Base-by-base conservation (phyloP, 1,284 basidiomycete genomes). In the Xerocomus alliaceus region DNA sequence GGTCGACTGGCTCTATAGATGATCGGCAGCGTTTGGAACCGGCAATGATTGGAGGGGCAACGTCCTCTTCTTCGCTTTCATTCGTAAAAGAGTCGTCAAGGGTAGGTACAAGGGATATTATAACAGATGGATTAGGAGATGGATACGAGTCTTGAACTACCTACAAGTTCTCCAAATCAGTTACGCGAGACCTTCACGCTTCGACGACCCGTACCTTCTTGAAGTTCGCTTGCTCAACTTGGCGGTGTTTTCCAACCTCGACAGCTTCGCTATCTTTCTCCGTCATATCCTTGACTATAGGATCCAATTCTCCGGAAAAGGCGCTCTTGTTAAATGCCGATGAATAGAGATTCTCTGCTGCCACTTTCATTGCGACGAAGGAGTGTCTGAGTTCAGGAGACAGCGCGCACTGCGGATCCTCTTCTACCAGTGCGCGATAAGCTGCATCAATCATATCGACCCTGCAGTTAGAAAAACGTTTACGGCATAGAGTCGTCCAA, bases 401-500 rank as follows among this genome's bases (percentile, higher is more conserved):
- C 0, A 81, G 56, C 0, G 54, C 47, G 2, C 63, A 60, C 1
- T 60, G 65, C 3, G 70, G 56, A 34, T 77, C 71, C 22, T 76
- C 76, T 26, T 77, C 58, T 10, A 77, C 66, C 31, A 82, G 76
- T 6, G 79, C 80, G 0, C 74, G 72, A 10, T 69, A 72, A 0
- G 85, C 84, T 1, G 79, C 81, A 5, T 78, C 75, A 2, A 81
- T 54, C 11, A 80, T 78, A 1, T 80, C 74, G 0, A 66, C 68
- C 13, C 79, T 76, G 31, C 78, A 77, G 24, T 78, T 79, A 0
- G 68, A 56, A 53, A 84, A 87, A 31, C 63, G 63, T 0, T 69
- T 60, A 15, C 76, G 80, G 1, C 79, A 77, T 0, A 86, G 61
- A 0, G 61, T 39, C 5, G 80, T 84, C 86, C 85, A 87, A 0